These are phyloP conservation scores for Papilionanthe hybrid DNA, from an alignment of 116 monocot genomes.

Conservation along the genomic window DNA sequence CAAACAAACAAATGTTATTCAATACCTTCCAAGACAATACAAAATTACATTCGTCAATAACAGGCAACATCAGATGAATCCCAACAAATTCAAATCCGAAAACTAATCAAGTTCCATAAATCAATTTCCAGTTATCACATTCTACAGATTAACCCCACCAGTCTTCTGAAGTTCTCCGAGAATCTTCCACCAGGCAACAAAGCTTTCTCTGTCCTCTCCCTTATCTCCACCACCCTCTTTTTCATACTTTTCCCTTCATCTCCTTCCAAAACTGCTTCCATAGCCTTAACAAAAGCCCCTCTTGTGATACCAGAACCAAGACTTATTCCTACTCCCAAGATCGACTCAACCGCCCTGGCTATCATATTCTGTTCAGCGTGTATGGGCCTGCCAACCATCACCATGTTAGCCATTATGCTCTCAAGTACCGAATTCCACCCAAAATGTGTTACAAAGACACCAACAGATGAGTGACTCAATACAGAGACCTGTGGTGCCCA, in stretches of 20 bases:
- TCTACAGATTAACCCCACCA: constrained; percentile 14
- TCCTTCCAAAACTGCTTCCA: constrained; percentile 17
- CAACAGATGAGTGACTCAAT: constrained; percentile 32
- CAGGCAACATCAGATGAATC: no score
- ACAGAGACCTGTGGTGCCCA: constrained; percentile 55
- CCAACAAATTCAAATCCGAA: no score
- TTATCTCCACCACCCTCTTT: constrained; percentile 14
- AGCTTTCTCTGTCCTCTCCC: constrained; percentile 11
- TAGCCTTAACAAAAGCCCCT: constrained; percentile 4
- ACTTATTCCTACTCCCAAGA: constrained; percentile 13
- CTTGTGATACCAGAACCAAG: constrained; percentile 9
- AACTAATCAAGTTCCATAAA: no score
- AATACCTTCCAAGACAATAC: no score
- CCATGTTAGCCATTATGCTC: constrained; percentile 29
- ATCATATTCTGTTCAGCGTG: constrained; percentile 38
- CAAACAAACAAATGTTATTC: no score
- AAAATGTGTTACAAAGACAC: constrained; percentile 47
- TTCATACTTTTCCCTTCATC: constrained; percentile 35
- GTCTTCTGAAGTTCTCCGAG: constrained; percentile 7
- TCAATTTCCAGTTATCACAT: neutral
- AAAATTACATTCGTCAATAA: no score
- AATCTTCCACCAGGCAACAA: constrained; percentile 14
- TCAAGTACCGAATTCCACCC: constrained; percentile 57
- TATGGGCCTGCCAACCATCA: constrained; percentile 36
- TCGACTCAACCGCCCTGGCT: constrained; percentile 18